Evolutionary conservation across 805 yeast genomes (phyloP), one percentile per base, ranked within the genome.

Genomic region (Pichia kluyveri): DNA sequence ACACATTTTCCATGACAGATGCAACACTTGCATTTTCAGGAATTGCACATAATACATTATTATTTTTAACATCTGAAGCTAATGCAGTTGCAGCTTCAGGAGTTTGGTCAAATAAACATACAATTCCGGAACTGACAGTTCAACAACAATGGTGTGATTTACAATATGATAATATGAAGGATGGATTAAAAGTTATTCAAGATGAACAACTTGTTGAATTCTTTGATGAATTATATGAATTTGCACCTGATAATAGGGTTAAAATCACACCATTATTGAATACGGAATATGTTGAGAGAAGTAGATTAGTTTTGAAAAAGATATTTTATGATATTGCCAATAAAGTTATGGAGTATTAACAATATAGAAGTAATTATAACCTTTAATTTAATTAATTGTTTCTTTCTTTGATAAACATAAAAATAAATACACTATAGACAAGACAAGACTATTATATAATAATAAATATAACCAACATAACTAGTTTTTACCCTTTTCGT

Each of bases 61-160:
- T 70, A 47, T 75, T 75, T 64, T 69, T 72, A 45, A 66, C 73
- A 8, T 71, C 77, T 47, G 83, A 77, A 52, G 64, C 75, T 0
- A 62, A 67, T 46, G 73, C 79, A 1, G 73, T 78, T 14, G 77
- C 79, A 0, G 60, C 76, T 38, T 76, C 79, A 15, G 82, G 82
- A 8, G 74, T 75, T 14, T 77, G 81, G 81, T 65, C 77, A 9
- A 30, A 30, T 30, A 8, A 6, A 30, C 31, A 30, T 11, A 30
- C 9, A 30, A 3, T 30, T 2, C 31, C 31, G 12, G 31, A 30
- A 9, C 12, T 30, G 12, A 9, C 31, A 30, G 5, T n/a, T 19
- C 23, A 17, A 42, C 40, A 27, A 40, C 40, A 17, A 5, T 30
- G 36, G 40, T 19, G 18, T 15, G 23, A 10, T 17, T 11, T 8